Conservation (phyloP, 2,329 filamentous ascomycete species). For the Cladophialophora yegresii region DNA sequence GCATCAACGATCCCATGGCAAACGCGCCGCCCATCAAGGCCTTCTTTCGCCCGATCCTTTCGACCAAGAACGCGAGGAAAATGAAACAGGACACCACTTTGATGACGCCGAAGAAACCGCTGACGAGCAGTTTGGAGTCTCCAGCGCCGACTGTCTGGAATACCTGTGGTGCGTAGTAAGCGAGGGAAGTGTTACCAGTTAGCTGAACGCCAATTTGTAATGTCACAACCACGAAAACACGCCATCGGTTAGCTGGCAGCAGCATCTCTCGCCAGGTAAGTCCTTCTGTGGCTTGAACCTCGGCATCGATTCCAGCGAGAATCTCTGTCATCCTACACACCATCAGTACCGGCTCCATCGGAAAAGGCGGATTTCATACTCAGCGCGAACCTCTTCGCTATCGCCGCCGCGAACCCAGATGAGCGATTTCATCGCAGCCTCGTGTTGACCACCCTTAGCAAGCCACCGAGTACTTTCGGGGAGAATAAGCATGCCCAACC, state of each 20-base stretch:
- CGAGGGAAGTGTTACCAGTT: constrained; percentile 32
- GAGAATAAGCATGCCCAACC: constrained; percentile 52
- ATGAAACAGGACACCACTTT: constrained; percentile 53
- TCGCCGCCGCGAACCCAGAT: constrained; percentile 55
- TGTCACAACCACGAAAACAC: constrained; percentile 53
- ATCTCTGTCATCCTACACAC: constrained; percentile 44
- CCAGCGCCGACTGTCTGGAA: constrained; percentile 54
- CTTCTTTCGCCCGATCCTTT: constrained; percentile 52
- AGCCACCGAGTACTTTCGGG: constrained; percentile 54
- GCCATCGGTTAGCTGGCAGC: constrained; percentile 51
- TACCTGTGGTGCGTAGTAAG: constrained; percentile 49
- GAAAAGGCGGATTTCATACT: constrained; percentile 48
- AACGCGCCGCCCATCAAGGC: constrained; percentile 53
- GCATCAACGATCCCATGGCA: constrained; percentile 56
- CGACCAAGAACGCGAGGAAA: constrained; percentile 54
- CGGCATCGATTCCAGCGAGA: constrained; percentile 51
- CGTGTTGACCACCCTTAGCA: constrained; percentile 48
- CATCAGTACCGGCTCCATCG: not conserved
- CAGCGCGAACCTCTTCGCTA: constrained; percentile 40
- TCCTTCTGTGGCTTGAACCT: constrained; percentile 48
- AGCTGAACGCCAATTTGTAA: constrained; percentile 54
- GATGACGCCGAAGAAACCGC: constrained; percentile 56
- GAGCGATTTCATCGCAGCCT: constrained; percentile 52
- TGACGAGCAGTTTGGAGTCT: constrained; percentile 50
- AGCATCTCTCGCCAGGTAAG: constrained; percentile 52